Base-by-base conservation (phyloP, 1,284 basidiomycete species). In the Trametes pubescens region DNA sequence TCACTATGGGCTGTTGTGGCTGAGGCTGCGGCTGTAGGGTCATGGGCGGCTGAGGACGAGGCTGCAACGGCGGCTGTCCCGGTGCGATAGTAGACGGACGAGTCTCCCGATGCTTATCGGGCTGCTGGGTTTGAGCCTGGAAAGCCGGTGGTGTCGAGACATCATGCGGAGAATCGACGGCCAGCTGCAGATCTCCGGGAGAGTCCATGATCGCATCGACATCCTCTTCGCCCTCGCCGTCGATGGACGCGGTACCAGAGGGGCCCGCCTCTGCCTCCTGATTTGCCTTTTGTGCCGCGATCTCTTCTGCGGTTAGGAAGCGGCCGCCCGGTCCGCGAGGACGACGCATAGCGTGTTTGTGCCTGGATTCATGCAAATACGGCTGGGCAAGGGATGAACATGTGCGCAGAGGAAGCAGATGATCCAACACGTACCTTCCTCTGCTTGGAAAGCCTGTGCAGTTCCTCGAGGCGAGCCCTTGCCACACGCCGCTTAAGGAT, bases 281-380 rank as follows among this genome's bases (percentile, higher is more conserved):
- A 5, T 76, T 73, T n/a, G 79, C 77, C 70, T 90, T 90, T 74
- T 91, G 89, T 0, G 89, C 90, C 1, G 91, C 92, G 53, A 96
- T 96, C 79, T 98, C 95, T 29, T 96, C 94, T 44, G 95, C 93
- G 7, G 96, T 98, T 69, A 99, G 87, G 82, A 99, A 99, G 35
- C 97, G 89, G 22, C 97, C 97, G 32, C 98, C 97, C 43, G 97
- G 96, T 1, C 97, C 97, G 66, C 98, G 86, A 16, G 97, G 97
- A 38, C 97, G 88, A 48, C 96, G 90, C 90, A 99, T 98, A 16
- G 97, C 97, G 79, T 99, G 98, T 70, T 96, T 95, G 82, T 99
- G 97, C 51, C 97, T 89, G 26, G 95, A 97, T 77, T 99, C 96
- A 72, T 99, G 96, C 29, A 98, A 88, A 80, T 98, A 99, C 1